phyloP scores from a whole-genome alignment of 306 rosid species.

The Vachellia pachyceras region DNA sequence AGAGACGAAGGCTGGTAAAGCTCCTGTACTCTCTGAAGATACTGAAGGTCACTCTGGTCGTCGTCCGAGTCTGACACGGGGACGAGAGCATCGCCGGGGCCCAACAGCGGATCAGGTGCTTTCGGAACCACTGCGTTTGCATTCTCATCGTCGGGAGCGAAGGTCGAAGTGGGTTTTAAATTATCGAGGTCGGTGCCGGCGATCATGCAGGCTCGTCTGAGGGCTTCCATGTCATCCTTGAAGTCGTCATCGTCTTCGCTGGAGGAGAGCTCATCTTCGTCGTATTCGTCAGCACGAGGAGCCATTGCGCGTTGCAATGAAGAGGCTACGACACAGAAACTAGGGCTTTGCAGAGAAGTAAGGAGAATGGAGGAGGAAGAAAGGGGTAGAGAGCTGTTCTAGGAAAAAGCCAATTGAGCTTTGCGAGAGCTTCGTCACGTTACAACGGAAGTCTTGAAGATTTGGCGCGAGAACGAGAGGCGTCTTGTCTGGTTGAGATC shows the following conservation, averaged over 20 bases:
- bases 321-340: not conserved
- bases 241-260: conserved; percentile 51
- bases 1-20: conserved; percentile 51
- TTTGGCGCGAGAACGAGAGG: not conserved
- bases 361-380: not conserved
- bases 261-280: conserved; percentile 36
- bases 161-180: not conserved
- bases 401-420: not conserved
- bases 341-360: conserved; percentile 3
- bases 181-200: conserved; percentile 40
- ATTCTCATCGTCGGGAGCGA: not conserved
- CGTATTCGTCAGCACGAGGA: conserved; percentile 41
- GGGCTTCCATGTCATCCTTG: conserved; percentile 73
- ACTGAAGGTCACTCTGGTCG: conserved; percentile 46
- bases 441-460: not conserved
- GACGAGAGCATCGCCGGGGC: conserved; percentile 31
- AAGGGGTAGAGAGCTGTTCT: not conserved
- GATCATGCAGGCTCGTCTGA: conserved; percentile 67
- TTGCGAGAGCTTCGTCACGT: not conserved
- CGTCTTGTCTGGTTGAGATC: not conserved
- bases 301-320: conserved; percentile 44
- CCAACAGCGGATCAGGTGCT: conserved; percentile 37
- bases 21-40: conserved; percentile 53
- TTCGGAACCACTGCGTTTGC: not conserved
- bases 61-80: conserved; percentile 33